A percentile compares a stretch with the other conserved stretches of the same genome.
phyloP scores from a whole-genome alignment of 345 rosid genomes.

The Pistacia atlantica region DNA sequence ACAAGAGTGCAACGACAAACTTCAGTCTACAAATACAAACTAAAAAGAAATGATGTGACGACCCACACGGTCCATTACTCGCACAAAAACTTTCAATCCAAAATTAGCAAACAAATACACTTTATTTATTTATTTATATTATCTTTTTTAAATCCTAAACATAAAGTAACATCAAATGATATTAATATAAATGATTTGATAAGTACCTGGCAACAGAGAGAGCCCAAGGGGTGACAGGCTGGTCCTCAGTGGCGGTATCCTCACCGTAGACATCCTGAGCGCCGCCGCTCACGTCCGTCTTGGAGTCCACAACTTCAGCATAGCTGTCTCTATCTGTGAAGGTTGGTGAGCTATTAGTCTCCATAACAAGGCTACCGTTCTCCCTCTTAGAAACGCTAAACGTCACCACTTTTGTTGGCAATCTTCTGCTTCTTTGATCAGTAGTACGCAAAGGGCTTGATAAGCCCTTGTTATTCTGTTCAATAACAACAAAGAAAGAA shows the following conservation, averaged over 20 bases:
- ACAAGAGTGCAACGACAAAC: too few relatives aligned
- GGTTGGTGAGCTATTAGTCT: constrained; percentile 21
- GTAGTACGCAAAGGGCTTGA: constrained; percentile 42
- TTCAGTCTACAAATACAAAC: too few relatives aligned
- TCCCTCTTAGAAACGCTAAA: constrained; percentile 34
- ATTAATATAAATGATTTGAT: not conserved
- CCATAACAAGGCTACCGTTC: constrained; percentile 47
- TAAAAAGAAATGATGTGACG: too few relatives aligned
- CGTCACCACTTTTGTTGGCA: constrained; percentile 43
- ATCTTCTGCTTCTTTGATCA: constrained; percentile 38
- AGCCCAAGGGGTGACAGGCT: constrained; percentile 83
- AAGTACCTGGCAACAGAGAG: constrained; percentile 76
- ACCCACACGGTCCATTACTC: too few relatives aligned
- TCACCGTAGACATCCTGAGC: constrained; percentile 69
- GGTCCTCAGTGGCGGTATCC: constrained; percentile 72
- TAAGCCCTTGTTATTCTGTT: constrained; percentile 51
- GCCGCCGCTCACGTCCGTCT: constrained; percentile 52
- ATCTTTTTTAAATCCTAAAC: too few relatives aligned
- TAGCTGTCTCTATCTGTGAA: constrained; percentile 39
- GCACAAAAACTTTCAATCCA: too few relatives aligned
- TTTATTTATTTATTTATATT: too few relatives aligned
- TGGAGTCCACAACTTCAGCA: constrained; percentile 48
- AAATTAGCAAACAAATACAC: too few relatives aligned
- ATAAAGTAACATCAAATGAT: too few relatives aligned
- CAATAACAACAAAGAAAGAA: constrained; percentile 10